Percentiles rank a stretch among this genome's conserved stretches.
phyloP scores from a whole-genome alignment of 129 eudicot genomes.

The Centaurea solstitialis region DNA sequence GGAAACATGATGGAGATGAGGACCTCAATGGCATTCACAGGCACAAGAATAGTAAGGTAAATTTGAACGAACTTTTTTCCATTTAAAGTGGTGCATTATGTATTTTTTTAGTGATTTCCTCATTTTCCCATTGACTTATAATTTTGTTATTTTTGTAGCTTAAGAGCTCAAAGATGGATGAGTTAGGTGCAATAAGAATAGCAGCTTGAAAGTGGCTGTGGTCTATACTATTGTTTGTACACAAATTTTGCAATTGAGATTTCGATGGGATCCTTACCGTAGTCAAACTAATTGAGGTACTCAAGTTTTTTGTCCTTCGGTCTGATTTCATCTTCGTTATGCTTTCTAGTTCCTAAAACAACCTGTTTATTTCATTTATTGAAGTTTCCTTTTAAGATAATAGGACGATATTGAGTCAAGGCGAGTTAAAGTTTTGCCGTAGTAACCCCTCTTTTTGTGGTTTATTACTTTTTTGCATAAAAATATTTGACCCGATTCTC shows the following conservation, averaged over 20 bases:
- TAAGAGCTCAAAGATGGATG: constrained; percentile 90
- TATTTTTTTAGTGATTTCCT: not conserved
- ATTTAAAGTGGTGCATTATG: not conserved
- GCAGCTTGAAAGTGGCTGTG: constrained; percentile 71
- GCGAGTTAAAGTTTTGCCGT: not conserved
- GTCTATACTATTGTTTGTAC: constrained; percentile 36
- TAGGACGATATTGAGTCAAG: not conserved
- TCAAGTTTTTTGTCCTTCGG: not conserved
- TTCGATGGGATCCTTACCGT: constrained; percentile 38
- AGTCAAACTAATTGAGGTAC: constrained; percentile 52
- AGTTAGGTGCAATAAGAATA: constrained; percentile 80
- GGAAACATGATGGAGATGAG: constrained; percentile 90
- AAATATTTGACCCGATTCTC: not conserved
- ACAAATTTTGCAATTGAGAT: constrained; percentile 51
- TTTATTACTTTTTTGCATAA: not conserved
- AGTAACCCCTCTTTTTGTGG: not conserved
- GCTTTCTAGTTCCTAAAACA: constrained; percentile 8
- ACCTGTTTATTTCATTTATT: not conserved
- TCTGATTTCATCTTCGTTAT: not conserved
- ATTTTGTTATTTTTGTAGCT: constrained; percentile 52
- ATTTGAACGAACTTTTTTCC: constrained; percentile 9
- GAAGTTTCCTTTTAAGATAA: not conserved
- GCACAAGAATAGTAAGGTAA: constrained; percentile 90
- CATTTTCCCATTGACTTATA: not conserved
- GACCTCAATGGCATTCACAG: constrained; percentile 66